A percentile compares a stretch with the other conserved stretches of the same genome.
These are phyloP conservation scores for Ajuga reptans DNA, from an alignment of 305 asterid species.

Conservation along the genomic window DNA sequence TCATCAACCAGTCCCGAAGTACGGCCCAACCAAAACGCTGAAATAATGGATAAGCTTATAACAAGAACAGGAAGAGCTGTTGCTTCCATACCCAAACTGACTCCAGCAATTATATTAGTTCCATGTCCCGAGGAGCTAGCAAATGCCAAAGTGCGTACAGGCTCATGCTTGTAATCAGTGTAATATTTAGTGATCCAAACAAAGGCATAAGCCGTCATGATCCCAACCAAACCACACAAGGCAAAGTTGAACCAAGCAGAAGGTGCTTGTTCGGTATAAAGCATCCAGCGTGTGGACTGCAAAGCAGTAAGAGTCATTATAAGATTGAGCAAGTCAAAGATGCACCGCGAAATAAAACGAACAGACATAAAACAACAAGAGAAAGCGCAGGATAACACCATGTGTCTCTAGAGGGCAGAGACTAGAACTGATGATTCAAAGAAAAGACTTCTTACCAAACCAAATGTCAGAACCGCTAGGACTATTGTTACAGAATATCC, in stretches of 20 bases:
- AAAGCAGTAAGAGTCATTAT: conserved; percentile 24
- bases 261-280: conserved; percentile 97
- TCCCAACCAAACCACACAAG: conserved; percentile 94
- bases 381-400: conserved; percentile 15
- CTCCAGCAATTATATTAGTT: conserved; percentile 96
- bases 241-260: conserved; percentile 97
- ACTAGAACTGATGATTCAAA: conserved; percentile 11
- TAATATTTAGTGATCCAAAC: conserved; percentile 85
- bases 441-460: conserved; percentile 62
- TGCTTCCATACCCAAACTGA: conserved; percentile 95
- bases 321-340: conserved; percentile 19
- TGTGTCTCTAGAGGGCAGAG: neutral
- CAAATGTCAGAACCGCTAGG: conserved; percentile 87
- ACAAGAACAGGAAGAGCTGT: conserved; percentile 99
- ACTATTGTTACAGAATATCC: conserved; percentile 88
- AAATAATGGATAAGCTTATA: conserved; percentile 71
- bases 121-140: conserved; percentile 96
- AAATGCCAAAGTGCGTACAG: conserved; percentile 90
- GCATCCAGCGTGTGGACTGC: conserved; percentile 99
- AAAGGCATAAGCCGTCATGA: conserved; percentile 79
- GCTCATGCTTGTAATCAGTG: conserved; percentile 97
- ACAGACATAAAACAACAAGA: neutral
- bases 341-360: neutral
- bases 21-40: conserved; percentile 96
- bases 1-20: conserved; percentile 92